A percentile compares a stretch with the other conserved stretches of the same genome.
phyloP scores from a whole-genome alignment of 1,284 basidiomycete species.

The Papiliotrema flavescens region DNA sequence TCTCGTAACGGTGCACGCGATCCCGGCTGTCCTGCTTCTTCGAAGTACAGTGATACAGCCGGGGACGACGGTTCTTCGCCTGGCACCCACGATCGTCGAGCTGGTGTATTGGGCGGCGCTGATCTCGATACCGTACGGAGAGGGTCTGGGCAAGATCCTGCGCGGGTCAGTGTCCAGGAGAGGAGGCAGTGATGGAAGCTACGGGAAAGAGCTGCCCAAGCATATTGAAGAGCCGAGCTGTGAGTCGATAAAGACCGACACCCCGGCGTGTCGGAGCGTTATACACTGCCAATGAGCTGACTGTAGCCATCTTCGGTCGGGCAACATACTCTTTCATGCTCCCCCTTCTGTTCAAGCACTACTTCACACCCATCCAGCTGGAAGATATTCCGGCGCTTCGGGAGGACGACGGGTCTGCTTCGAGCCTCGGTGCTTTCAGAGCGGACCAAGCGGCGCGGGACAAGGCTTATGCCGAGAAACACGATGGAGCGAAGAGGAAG shows the following conservation, averaged over 20 bases:
- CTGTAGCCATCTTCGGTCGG: constrained; percentile 39
- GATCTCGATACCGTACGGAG: constrained; percentile 43
- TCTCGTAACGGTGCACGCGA: constrained; percentile 37
- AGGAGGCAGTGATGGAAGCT: constrained; percentile 30
- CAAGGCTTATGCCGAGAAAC: constrained; percentile 14
- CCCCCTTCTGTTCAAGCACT: constrained; percentile 50
- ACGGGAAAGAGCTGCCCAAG: constrained; percentile 19
- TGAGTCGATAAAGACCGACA: constrained; percentile 10
- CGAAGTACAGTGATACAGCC: constrained; percentile 30
- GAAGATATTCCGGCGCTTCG: constrained; percentile 53
- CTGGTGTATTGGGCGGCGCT: constrained; percentile 42
- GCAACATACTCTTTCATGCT: constrained; percentile 49
- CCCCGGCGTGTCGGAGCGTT: too few species aligned
- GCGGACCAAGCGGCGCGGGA: constrained; percentile 30
- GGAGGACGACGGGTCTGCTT: constrained; percentile 53
- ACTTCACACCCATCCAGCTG: constrained; percentile 47
- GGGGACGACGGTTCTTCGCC: constrained; percentile 17
- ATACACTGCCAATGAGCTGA: too few species aligned
- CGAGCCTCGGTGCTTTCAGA: constrained; percentile 48
- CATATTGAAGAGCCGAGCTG: constrained; percentile 43
- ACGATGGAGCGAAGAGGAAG: constrained; percentile 22
- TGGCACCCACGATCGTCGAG: constrained; percentile 32
- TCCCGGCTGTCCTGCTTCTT: constrained; percentile 41
- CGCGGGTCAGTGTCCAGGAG: constrained; percentile 32
- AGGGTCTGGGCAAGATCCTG: constrained; percentile 38